Base-by-base conservation (phyloP, 2,329 filamentous ascomycete genomes). In the Calycina herbarum region DNA sequence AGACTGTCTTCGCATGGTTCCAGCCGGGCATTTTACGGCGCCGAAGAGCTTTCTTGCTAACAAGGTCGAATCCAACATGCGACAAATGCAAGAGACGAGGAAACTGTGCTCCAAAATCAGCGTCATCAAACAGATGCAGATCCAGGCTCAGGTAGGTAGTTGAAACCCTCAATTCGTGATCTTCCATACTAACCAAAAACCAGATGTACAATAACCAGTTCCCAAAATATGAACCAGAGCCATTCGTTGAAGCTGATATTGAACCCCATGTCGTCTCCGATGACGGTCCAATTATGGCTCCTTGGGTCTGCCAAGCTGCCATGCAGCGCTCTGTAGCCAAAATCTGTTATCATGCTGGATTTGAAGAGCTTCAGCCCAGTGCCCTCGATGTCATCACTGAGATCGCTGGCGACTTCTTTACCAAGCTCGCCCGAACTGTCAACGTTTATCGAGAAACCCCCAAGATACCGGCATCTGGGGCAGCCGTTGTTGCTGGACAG, bases 101-200 rank as follows among this genome's bases (percentile, higher is more conserved):
- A 98, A 97, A 76, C 85, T 99, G 35, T 96, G 93, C 73, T 93
- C 93, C 11, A 99, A 98, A 79, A 97, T 99, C 76, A 90, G 92
- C 59, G 93, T 99, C 68, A 95, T 99, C 76, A 99, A 98, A 81
- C 95, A 99, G 80, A 99, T 99, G 95, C 95, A 99, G 79, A 87
- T 98, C 63, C 95, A 99, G 77, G 92, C 93, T 61, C 95, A 97
- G 85, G 92, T 93, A 86, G 76, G 81, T 74, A 60, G 42, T 3
- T 31, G 2, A 45, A 2, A 24, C 5, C 5, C 20, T 13, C n/a
- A n/a, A n/a, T 8, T n/a, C 15, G 11, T 59, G 57, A 24, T 13
- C 20, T 51, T 58, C 5, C 60, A 11, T 20, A 51, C 69, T 72
- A 63, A 71, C 17, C 60, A 59, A 59, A 27, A 59, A 38, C 13